phyloP scores from a whole-genome alignment of 202 grass and related monocot genomes.

The Elaeis oleifera region DNA sequence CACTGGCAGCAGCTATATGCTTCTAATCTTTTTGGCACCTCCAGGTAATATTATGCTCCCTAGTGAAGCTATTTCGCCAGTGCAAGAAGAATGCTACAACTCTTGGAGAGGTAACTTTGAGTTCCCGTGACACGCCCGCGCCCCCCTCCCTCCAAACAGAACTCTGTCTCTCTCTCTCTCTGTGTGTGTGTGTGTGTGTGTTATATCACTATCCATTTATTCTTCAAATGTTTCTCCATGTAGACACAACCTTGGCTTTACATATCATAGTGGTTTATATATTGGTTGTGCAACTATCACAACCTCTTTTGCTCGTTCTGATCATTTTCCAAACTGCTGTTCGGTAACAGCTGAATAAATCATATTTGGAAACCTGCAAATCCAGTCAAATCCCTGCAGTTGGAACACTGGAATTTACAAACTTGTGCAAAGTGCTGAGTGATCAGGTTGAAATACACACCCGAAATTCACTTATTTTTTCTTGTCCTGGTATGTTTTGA shows the following conservation, averaged over 20 bases:
- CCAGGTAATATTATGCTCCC: conserved; percentile 80
- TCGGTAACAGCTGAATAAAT: conserved; percentile 61
- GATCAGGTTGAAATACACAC: conserved; percentile 58
- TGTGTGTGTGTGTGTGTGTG: no score
- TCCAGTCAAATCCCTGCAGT: conserved; percentile 65
- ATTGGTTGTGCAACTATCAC: no score
- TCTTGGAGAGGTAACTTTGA: conserved; percentile 60
- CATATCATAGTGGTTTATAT: no score
- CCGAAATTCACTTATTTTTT: not conserved
- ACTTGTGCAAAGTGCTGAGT: conserved; percentile 74
- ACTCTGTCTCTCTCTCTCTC: no score
- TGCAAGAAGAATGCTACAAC: conserved; percentile 72
- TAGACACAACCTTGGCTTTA: no score
- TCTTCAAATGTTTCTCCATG: no score
- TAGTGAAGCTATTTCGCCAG: conserved; percentile 64
- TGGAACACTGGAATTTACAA: conserved; percentile 75
- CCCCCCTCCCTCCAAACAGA: no score
- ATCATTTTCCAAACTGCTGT: not conserved
- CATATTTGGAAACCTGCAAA: conserved; percentile 78
- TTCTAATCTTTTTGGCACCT: not conserved
- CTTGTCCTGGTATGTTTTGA: conserved; percentile 7
- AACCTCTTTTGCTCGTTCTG: not conserved
- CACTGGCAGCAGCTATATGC: not conserved
- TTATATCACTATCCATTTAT: no score
- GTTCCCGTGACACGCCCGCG: no score